Evolutionary conservation across 2,329 filamentous ascomycete genomes (phyloP), one percentile per base, ranked within the genome.

Genomic region (Teratosphaeria viscida): DNA sequence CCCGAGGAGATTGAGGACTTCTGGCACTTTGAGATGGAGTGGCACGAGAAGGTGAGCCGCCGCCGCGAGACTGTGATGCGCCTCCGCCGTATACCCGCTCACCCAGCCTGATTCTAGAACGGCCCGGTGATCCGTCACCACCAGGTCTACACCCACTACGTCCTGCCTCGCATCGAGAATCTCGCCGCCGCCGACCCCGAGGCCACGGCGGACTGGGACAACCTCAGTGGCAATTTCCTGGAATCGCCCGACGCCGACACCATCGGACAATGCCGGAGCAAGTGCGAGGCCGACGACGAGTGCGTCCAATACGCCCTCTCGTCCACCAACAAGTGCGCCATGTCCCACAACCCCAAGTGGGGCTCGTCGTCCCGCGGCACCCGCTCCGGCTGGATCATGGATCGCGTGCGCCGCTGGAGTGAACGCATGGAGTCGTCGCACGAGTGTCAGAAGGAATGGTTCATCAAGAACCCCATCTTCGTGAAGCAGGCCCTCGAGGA

Each of bases 1-100:
- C 63, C 70, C 0, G 57, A 60, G 12, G 66, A 69, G 55, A 62
- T 72, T 7, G 49, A 62, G 27, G 60, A 62, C 11, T 57, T 71
- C 37, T 72, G 68, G 64, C 43, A 61, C 1, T 71, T 71, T 32
- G 69, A 72, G 57, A 67, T 71, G 43, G 52, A 65, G 5, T 69
- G 65, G 64, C 64, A 70, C 29, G 54, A 52, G n/a, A 52, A 26
- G 32, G 55, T 47, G 37, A 56, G 55, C 43, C 8, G n/a, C n/a
- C 8, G 6, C n/a, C 19, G 5, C 19, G 49, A 23, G 6, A 32
- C 16, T 2, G 10, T 56, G 2, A 14, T 39, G 19, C 32, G 26
- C n/a, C 3, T 19, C 19, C 16, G 16, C 47, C 7, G 12, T 23
- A 23, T 23, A 12, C 35, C 39, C 12, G 32, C 26, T 37, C 5